Base-by-base conservation (phyloP, 371 early-diverging fungal species). In the Chytridiales sp. region DNA sequence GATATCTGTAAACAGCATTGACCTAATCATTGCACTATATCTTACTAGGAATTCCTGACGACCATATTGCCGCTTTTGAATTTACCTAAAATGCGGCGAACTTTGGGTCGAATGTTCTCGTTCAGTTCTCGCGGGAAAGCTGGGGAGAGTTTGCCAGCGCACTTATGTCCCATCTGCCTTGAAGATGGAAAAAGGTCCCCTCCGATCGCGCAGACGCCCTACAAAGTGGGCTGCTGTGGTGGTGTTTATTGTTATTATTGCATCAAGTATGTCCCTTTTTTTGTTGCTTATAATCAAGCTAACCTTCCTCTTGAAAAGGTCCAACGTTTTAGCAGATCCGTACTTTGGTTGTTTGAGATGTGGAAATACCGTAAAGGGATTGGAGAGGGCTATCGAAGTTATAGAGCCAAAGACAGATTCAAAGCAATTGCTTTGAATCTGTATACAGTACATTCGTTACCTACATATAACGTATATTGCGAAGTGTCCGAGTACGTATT, bases 181-280 rank as follows among this genome's bases (percentile, higher is more conserved):
- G 81, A 82, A 32, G 79, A 81, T 47, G 70, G 64, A 36, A 64
- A 69, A 19, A 47, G n/a, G n/a, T n/a, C 46, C 34, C 59, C 73
- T 4, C 67, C 77, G 1, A 67, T 62, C 4, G 77, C 89, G 13
- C 82, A 86, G 29, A 84, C 82, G 43, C 88, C 95, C 8, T 90
- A 90, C 54, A 68, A 72, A 38, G 84, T 92, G 1, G 79, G 83
- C 54, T 21, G 17, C 22, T 95, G 95, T 63, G 89, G 87, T 0
- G 93, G 93, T 60, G 54, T 75, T 0, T 93, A 86, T 62, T 95
- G 95, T 71, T 95, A 95, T 66, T 90, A 90, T 53, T 95, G 95
- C 68, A 76, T 95, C 44, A 85, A 84, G 71, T 71, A 53, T n/a
- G n/a, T 15, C 11, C 21, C 38, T 17, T 38, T 53, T 62, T 26